A percentile compares a stretch with the other conserved stretches of the same genome.
Evolutionary conservation across 345 rosid species (phyloP).

Genomic region (Euclidium syriacum): DNA sequence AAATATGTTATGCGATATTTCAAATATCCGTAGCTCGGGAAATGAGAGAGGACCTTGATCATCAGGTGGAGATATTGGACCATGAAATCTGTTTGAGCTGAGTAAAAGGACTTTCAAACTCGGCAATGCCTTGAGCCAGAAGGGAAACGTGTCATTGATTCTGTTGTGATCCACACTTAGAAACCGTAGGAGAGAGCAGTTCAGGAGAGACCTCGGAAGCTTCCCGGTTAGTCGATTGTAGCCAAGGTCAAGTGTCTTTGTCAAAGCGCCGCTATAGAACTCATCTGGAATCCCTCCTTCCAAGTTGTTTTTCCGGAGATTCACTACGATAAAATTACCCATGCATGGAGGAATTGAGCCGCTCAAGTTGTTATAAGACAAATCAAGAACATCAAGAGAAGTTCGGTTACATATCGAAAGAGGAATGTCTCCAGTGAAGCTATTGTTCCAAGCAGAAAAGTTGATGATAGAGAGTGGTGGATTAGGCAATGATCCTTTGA

Average conservation of each 20-base stretch:
- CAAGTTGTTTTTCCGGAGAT: slow-evolving; percentile 24
- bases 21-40: slow-evolving; percentile 13
- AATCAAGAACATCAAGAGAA: slow-evolving; percentile 13
- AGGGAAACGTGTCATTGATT: slow-evolving; percentile 9
- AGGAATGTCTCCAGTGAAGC: slow-evolving; percentile 23
- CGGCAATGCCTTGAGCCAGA: slow-evolving; percentile 25
- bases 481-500: slow-evolving; percentile 18
- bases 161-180: slow-evolving; percentile 10
- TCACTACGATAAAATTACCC: slow-evolving; percentile 10
- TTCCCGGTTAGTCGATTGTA: slow-evolving; percentile 19
- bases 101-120: slow-evolving; percentile 18
- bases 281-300: slow-evolving; percentile 18
- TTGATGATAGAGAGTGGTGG: slow-evolving; percentile 17
- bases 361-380: slow-evolving; percentile 20
- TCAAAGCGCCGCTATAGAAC: slow-evolving; percentile 1
- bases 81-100: slow-evolving; percentile 15
- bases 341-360: slow-evolving; percentile 21
- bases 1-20: slow-evolving; percentile 15
- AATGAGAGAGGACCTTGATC: slow-evolving; percentile 13
- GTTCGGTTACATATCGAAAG: slow-evolving; percentile 20
- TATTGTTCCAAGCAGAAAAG: slow-evolving; percentile 26
- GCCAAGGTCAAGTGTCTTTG: slow-evolving; percentile 15
- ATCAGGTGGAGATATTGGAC: slow-evolving; percentile 8
- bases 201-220: slow-evolving; percentile 17
- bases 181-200: not conserved